phyloP scores from a whole-genome alignment of 768 basidiomycete species.

The Rhizopogon vinicolor region DNA sequence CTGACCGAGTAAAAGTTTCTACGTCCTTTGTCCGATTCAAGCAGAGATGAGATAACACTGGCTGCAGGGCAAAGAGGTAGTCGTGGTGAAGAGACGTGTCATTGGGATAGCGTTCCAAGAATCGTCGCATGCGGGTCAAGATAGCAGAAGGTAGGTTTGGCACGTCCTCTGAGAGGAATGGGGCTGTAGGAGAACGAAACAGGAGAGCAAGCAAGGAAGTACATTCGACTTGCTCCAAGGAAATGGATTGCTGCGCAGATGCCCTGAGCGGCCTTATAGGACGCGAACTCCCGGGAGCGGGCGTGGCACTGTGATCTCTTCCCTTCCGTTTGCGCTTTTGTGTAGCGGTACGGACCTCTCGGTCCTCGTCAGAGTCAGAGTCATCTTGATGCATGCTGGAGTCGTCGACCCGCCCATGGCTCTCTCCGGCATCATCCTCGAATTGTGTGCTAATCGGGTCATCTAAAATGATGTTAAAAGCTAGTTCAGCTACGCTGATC shows the following conservation, averaged over 20 bases:
- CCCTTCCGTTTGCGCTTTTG: conserved; percentile 20
- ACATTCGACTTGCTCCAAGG: conserved; percentile 67
- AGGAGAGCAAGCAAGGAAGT: conserved; percentile 58
- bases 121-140: conserved; percentile 53
- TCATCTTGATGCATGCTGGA: conserved; percentile 30
- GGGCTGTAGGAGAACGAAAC: conserved; percentile 53
- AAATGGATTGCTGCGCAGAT: conserved; percentile 29
- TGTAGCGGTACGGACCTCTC: conserved; percentile 13
- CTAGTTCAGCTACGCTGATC: conserved; percentile 62
- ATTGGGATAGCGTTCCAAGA: conserved; percentile 59
- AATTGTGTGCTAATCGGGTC: conserved; percentile 36
- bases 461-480: conserved; percentile 74
- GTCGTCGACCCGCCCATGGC: conserved; percentile 16
- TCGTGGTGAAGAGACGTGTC: conserved; percentile 81
- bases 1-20: conserved; percentile 50
- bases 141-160: conserved; percentile 40
- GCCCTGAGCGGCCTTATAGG: conserved; percentile 19
- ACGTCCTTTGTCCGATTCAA: conserved; percentile 66
- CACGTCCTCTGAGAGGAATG: conserved; percentile 41
- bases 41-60: conserved; percentile 69
- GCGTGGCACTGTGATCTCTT: conserved; percentile 17
- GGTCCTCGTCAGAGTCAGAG: conserved; percentile 24
- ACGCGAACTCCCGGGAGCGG: conserved; percentile 9
- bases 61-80: conserved; percentile 63
- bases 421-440: conserved; percentile 14